phyloP scores from a whole-genome alignment of 1,139 yeast genomes.

The Pichia sp. region DNA sequence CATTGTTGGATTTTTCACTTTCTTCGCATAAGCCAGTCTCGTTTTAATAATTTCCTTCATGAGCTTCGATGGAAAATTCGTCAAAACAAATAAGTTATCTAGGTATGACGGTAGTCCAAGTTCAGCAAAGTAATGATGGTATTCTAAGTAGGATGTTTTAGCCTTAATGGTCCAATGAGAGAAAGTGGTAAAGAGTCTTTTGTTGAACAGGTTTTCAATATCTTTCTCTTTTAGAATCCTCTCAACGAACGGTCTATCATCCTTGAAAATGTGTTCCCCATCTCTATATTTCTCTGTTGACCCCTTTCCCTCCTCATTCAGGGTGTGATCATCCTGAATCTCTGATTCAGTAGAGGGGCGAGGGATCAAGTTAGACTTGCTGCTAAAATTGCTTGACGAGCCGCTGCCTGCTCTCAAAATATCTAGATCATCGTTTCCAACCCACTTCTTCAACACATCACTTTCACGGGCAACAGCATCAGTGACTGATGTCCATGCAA shows the following conservation, averaged over 20 bases:
- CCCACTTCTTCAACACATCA: slow-evolving; percentile 54
- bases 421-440: slow-evolving; percentile 76
- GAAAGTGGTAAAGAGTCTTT: slow-evolving; percentile 49
- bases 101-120: slow-evolving; percentile 73
- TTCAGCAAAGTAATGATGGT: slow-evolving; percentile 55
- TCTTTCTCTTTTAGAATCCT: slow-evolving; percentile 81
- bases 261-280: slow-evolving; percentile 41
- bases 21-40: slow-evolving; percentile 71
- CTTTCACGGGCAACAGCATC: slow-evolving; percentile 59
- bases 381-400: neutral
- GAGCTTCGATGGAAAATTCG: slow-evolving; percentile 71
- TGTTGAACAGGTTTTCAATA: slow-evolving; percentile 55
- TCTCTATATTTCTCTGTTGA: neutral
- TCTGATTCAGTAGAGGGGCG: neutral
- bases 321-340: too few species aligned
- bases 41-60: slow-evolving; percentile 75
- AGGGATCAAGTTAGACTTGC: neutral
- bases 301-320: too few species aligned
- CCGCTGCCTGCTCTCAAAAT: slow-evolving; percentile 27
- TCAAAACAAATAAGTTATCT: slow-evolving; percentile 57
- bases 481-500: slow-evolving; percentile 78
- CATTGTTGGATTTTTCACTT: slow-evolving; percentile 79
- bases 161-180: slow-evolving; percentile 76
- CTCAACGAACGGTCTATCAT: slow-evolving; percentile 73
- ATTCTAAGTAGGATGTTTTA: slow-evolving; percentile 59